phyloP scores from a whole-genome alignment of 306 rosid species.

The Cyclanthera cordifolia region DNA sequence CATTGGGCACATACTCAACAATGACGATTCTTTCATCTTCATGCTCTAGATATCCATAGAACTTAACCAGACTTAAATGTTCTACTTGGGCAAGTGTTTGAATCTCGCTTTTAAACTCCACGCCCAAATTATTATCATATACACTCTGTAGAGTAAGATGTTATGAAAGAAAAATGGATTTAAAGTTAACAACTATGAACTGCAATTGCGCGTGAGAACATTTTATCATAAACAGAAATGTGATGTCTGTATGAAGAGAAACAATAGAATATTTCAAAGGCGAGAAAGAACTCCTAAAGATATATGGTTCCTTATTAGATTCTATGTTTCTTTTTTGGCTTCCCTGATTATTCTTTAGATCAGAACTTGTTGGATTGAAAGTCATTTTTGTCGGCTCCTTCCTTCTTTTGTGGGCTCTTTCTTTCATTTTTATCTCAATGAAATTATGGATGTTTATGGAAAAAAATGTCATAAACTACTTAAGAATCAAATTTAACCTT shows the following conservation, averaged over 20 bases:
- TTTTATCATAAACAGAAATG: no score
- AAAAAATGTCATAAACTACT: conserved; percentile 2
- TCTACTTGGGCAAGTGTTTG: conserved; percentile 71
- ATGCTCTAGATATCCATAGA: conserved; percentile 64
- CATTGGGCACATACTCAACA: conserved; percentile 88
- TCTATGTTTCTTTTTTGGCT: no score
- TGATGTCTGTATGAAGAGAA: no score
- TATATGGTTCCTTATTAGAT: no score
- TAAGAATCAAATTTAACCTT: conserved; percentile 39
- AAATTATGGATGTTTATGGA: no score
- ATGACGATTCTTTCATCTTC: conserved; percentile 62
- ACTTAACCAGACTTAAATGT: conserved; percentile 77
- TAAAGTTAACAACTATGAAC: background rate
- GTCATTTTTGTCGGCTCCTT: no score
- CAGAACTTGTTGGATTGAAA: no score
- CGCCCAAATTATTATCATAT: conserved; percentile 65
- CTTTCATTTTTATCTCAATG: no score
- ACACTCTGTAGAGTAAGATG: conserved; percentile 34
- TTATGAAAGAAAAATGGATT: background rate
- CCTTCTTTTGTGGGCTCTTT: no score
- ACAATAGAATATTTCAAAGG: no score
- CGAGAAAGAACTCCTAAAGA: no score
- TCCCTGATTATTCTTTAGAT: no score
- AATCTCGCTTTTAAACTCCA: conserved; percentile 79
- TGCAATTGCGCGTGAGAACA: background rate